Evolutionary conservation across 106 monocot species (phyloP).

Genomic region (Platanthera guangdongensis): DNA sequence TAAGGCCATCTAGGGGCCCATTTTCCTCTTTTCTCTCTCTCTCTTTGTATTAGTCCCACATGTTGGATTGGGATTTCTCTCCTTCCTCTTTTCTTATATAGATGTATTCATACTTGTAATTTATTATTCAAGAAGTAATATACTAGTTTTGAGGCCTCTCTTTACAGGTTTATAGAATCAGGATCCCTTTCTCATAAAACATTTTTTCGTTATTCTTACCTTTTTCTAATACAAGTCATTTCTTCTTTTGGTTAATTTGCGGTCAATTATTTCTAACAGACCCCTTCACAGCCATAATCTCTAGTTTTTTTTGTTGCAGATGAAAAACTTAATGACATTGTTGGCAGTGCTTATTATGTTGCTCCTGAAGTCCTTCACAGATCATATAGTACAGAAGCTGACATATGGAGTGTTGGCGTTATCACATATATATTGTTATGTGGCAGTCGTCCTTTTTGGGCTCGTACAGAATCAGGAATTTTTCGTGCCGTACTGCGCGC

Average conservation of each 20-base stretch:
- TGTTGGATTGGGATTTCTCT: too few relatives aligned
- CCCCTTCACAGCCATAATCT: not conserved
- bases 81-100: too few relatives aligned
- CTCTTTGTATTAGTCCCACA: too few relatives aligned
- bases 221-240: not conserved
- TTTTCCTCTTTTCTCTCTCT: too few relatives aligned
- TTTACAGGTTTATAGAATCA: not conserved
- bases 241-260: not conserved
- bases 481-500: slow-evolving; percentile 77
- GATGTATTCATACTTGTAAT: too few relatives aligned
- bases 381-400: slow-evolving; percentile 73
- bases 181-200: not conserved
- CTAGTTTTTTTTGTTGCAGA: slow-evolving; percentile 28
- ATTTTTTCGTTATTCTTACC: not conserved
- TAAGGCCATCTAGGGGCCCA: too few relatives aligned
- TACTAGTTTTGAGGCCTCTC: too few relatives aligned
- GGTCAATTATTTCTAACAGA: not conserved
- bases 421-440: slow-evolving; percentile 87
- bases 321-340: slow-evolving; percentile 81
- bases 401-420: slow-evolving; percentile 91
- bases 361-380: slow-evolving; percentile 93
- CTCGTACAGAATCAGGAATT: slow-evolving; percentile 80
- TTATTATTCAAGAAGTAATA: too few relatives aligned
- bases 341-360: slow-evolving; percentile 89
- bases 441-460: slow-evolving; percentile 85